Evolutionary conservation across 257 asterid genomes (phyloP), one percentile per base, ranked within the genome.

Genomic region (Solanum etuberosum): DNA sequence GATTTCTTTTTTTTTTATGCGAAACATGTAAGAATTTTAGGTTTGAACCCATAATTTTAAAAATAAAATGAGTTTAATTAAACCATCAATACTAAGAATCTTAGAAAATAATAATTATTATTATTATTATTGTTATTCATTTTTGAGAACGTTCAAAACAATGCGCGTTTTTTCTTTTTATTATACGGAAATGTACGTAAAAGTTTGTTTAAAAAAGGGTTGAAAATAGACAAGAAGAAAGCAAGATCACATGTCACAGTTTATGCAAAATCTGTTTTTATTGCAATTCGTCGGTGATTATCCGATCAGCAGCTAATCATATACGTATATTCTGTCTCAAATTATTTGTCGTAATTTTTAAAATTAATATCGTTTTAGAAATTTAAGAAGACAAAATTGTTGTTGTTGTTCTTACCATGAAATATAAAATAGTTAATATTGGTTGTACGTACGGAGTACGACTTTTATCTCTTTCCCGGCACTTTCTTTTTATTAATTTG

Each of bases 191-290:
- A 5, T 34, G 94, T 91, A 92, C 95, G 91, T 86, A 21, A 32
- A 76, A 74, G 57, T 57, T 83, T 74, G 78, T 81, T 31, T 7
- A 31, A 20, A 42, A 38, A 13, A 13, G 43, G 7, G n/a, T 11
- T 63, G 4, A 9, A 77, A 42, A 77, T n/a, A 43, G 85, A 85
- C 83, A 85, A 71, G 59, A 86, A 88, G 88, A 88, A 90, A 85
- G 89, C 94, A 90, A 3, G 86, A 38, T 86, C 95, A 93, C 95
- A 93, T 91, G 95, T 93, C 92, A 76, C 20, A 8, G 15, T 16
- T 80, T 88, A 37, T 25, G 48, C 10, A 40, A 20, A 54, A 67
- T 77, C 78, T 88, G 43, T 40, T 40, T 70, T 71, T 11, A 59
- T 32, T 43, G 59, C 37, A 85, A 7, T 74, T 90, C 71, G 92